phyloP scores from a whole-genome alignment of 2,329 filamentous ascomycete genomes.

The Bertia moriformis region DNA sequence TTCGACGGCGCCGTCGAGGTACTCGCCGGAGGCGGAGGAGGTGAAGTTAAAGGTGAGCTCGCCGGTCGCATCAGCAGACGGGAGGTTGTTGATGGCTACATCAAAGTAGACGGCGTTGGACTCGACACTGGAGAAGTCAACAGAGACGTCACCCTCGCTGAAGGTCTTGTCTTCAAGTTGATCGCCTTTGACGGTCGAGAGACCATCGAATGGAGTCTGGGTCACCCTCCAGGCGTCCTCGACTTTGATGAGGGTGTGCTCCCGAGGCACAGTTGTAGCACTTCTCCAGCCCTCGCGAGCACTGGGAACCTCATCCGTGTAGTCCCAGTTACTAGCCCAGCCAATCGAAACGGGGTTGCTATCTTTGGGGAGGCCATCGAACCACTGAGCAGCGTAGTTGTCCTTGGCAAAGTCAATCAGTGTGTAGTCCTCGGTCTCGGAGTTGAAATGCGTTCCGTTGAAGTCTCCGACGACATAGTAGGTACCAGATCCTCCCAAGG shows the following conservation, averaged over 20 bases:
- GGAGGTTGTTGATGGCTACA: conserved; percentile 28
- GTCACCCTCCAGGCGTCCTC: conserved; percentile 34
- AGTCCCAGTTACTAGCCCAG: conserved; percentile 48
- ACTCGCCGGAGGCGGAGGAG: conserved; percentile 4
- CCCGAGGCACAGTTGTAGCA: conserved; percentile 33
- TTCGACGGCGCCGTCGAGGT: not conserved
- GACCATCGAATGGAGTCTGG: conserved; percentile 31
- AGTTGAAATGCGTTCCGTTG: conserved; percentile 46
- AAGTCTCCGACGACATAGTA: conserved; percentile 44
- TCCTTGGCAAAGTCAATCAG: conserved; percentile 32
- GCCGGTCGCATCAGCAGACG: conserved; percentile 5
- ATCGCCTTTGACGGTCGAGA: conserved; percentile 27
- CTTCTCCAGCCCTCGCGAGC: conserved; percentile 34
- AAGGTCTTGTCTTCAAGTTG: conserved; percentile 26
- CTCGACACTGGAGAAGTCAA: conserved; percentile 32
- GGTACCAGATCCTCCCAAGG: conserved; percentile 35
- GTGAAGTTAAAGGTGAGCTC: conserved; percentile 4
- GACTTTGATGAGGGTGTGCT: conserved; percentile 32
- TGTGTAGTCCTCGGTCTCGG: conserved; percentile 23
- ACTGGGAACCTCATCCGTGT: conserved; percentile 34
- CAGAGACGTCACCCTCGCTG: conserved; percentile 28
- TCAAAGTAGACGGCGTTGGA: conserved; percentile 39
- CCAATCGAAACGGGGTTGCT: conserved; percentile 29
- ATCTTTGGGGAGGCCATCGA: conserved; percentile 24
- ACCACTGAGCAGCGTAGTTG: conserved; percentile 42